Evolutionary conservation across 306 rosid genomes (phyloP).

Genomic region (Gastrolobium villosum): DNA sequence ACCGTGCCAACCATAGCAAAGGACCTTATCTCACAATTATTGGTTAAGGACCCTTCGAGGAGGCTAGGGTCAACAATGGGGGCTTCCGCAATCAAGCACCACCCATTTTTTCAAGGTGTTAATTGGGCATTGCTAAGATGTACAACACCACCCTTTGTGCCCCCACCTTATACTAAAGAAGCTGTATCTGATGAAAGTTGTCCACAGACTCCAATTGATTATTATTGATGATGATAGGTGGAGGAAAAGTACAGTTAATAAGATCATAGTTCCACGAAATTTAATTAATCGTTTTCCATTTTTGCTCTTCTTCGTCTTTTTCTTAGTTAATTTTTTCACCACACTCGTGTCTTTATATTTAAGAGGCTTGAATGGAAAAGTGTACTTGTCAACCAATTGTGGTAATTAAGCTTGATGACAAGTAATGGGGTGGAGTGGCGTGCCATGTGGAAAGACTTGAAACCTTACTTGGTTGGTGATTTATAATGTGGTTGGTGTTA

Average conservation of each 20-base stretch:
- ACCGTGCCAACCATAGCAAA: no score
- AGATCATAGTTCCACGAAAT: slow-evolving; percentile 28
- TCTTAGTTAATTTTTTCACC: slow-evolving; percentile 14
- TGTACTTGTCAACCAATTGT: slow-evolving; percentile 38
- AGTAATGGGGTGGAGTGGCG: slow-evolving; percentile 6
- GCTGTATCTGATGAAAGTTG: slow-evolving; percentile 65
- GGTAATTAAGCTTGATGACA: slow-evolving; percentile 42
- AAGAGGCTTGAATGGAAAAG: slow-evolving; percentile 39
- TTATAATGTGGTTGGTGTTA: slow-evolving; percentile 38
- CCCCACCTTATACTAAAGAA: slow-evolving; percentile 66
- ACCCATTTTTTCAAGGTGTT: slow-evolving; percentile 63
- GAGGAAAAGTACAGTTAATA: slow-evolving; percentile 37
- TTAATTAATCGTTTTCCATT: slow-evolving; percentile 35
- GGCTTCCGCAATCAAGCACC: no score
- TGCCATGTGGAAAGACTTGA: slow-evolving; percentile 29
- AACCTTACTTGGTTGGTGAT: slow-evolving; percentile 40
- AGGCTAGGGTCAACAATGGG: no score
- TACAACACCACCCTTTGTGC: slow-evolving; percentile 62
- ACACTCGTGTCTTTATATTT: slow-evolving; percentile 32
- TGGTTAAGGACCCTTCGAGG: no score
- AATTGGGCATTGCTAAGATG: slow-evolving; percentile 72
- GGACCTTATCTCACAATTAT: no score
- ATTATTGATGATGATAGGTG: slow-evolving; percentile 54
- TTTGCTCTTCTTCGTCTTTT: background rate
- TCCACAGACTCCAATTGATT: slow-evolving; percentile 66